Conservation (phyloP, 306 rosid genomes). For the Datisca glomerata region DNA sequence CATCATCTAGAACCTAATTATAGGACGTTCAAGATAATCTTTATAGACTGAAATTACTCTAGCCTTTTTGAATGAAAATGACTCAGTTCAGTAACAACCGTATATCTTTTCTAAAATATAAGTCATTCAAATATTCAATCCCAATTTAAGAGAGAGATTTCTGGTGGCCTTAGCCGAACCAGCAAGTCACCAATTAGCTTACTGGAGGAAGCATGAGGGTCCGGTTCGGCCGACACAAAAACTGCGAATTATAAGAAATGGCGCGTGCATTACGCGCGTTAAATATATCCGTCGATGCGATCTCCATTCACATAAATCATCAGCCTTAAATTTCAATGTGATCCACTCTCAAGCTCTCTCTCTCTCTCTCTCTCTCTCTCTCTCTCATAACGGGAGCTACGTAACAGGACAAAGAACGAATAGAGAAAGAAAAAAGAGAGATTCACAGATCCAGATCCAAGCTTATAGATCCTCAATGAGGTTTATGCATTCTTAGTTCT, state of each 20-base stretch:
- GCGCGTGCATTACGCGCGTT: slow-evolving; percentile 9
- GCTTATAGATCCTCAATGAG: slow-evolving; percentile 2
- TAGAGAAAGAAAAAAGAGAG: not conserved
- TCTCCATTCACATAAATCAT: not conserved
- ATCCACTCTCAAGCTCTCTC: not conserved
- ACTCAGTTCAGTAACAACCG: too few relatives aligned
- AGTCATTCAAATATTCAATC: too few relatives aligned
- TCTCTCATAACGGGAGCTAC: slow-evolving; percentile 2
- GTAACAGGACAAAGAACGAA: not conserved
- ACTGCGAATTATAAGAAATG: not conserved
- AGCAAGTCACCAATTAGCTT: too few relatives aligned
- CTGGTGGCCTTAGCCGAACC: too few relatives aligned
- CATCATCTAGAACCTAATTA: too few relatives aligned
- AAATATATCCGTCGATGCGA: not conserved
- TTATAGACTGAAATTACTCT: too few relatives aligned
- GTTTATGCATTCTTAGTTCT: slow-evolving; percentile 4
- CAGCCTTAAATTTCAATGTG: not conserved
- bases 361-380: slow-evolving; percentile 8
- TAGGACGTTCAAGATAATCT: too few relatives aligned
- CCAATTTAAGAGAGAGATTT: too few relatives aligned
- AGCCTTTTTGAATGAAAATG: too few relatives aligned
- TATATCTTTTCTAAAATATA: too few relatives aligned
- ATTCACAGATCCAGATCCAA: slow-evolving; percentile 34
- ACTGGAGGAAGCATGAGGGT: too few relatives aligned
- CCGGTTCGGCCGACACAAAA: slow-evolving; percentile 14